Conservation (phyloP, 139 green algal species). For the Chlorella sorokiniana region DNA sequence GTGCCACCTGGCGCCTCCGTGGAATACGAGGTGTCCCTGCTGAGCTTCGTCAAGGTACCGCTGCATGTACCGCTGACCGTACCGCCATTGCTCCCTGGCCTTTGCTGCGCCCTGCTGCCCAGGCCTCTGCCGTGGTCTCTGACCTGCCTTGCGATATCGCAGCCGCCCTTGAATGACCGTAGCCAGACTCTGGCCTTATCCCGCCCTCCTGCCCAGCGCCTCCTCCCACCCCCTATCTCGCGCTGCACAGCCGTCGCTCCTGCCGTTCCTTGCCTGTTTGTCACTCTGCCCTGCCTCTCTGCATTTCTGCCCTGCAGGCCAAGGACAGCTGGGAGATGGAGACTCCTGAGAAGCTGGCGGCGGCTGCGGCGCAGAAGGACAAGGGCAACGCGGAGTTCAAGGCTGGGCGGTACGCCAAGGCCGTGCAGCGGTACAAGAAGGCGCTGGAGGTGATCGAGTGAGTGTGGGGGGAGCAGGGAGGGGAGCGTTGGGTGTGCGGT, state of each 20-base stretch:
- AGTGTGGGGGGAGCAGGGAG: neutral
- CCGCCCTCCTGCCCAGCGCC: too few species aligned
- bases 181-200: too few species aligned
- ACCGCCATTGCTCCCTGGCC: too few species aligned
- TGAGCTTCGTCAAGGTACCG: slow-evolving; percentile 65
- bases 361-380: slow-evolving; percentile 77
- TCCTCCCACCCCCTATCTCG: too few species aligned
- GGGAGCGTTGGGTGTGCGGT: too few species aligned
- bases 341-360: slow-evolving; percentile 82
- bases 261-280: neutral
- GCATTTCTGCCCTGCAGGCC: slow-evolving; percentile 49
- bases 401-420: slow-evolving; percentile 69
- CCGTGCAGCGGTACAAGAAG: slow-evolving; percentile 73
- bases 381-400: slow-evolving; percentile 92
- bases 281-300: neutral
- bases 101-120: too few species aligned
- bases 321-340: slow-evolving; percentile 94
- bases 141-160: too few species aligned
- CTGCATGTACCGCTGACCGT: neutral
- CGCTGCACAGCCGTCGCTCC: neutral
- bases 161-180: too few species aligned
- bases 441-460: slow-evolving; percentile 64
- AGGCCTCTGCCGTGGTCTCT: too few species aligned
- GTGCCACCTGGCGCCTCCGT: slow-evolving; percentile 60
- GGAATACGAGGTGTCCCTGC: slow-evolving; percentile 70